Base-by-base conservation (phyloP, 352 stramenopile genomes). In the Phytophthora litchii region DNA sequence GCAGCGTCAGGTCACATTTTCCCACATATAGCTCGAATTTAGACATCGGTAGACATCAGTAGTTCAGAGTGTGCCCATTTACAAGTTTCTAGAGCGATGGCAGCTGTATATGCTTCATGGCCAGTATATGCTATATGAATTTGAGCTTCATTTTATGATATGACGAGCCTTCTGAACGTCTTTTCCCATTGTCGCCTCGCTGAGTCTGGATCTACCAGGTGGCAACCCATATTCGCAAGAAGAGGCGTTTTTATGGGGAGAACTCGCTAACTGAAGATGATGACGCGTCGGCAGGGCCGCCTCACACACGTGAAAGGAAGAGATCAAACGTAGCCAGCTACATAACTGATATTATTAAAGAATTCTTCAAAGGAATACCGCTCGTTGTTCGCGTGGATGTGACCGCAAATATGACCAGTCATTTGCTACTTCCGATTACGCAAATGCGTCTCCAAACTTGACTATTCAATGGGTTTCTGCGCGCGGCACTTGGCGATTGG, bases 81-180 rank as follows among this genome's bases (percentile, higher is more conserved):
- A n/a, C n/a, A n/a, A n/a, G n/a, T n/a, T n/a, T 60, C 7, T 19
- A 1, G 35, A 55, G n/a, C 48, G 21, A 6, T 60, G 57, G 23
- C 31, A 66, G 7, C 57, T 55, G 17, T 67, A 49, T 23, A 55
- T 60, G 58, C 27, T 51, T 0, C 35, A 67, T 27, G 50, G n/a
- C n/a, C 57, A 60, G 17, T 67, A 49, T 23, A 55, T 60, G 58
- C 27, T 51, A 0, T 27, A 67, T 27, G 50, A 42, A 10, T 58
- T 67, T 31, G 45, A 20, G 4, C 6, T 64, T 20, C 27, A 52
- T 1, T 37, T 21, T 57, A 14, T 60, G 29, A 6, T 44, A 47
- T 2, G 19, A 44, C 16, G 40, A 60, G n/a, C 52, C 52, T 4
- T 44, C 52, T 3, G 41, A 52, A 8, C 51, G 40, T 29, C 20